phyloP scores from a whole-genome alignment of 129 eudicot genomes.

The Sambucus nigra region DNA sequence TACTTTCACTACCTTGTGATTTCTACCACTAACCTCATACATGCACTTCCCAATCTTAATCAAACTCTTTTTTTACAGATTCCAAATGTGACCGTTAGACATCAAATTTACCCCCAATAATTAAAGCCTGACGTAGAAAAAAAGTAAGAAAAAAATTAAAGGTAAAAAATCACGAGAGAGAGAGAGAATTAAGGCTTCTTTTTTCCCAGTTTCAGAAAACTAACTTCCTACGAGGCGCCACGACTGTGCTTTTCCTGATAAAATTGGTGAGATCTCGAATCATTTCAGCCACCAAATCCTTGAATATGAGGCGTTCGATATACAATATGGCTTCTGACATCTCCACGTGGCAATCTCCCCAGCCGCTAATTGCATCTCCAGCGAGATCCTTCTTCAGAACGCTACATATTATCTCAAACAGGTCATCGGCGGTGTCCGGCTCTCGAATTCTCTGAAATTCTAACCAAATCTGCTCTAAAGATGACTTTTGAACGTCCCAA shows the following conservation, averaged over 20 bases:
- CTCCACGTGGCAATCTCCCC: constrained; percentile 66
- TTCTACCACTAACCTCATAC: too few species aligned
- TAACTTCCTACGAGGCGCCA: constrained; percentile 60
- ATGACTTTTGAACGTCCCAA: constrained; percentile 13
- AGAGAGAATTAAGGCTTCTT: too few species aligned
- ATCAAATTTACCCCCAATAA: too few species aligned
- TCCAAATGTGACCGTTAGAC: too few species aligned
- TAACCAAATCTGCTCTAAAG: constrained; percentile 45
- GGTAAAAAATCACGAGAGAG: too few species aligned
- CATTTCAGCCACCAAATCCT: constrained; percentile 64
- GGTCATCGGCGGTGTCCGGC: constrained; percentile 22
- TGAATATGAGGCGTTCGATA: constrained; percentile 68
- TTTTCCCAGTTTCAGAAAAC: constrained; percentile 47
- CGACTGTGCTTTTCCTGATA: constrained; percentile 26
- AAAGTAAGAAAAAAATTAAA: too few species aligned
- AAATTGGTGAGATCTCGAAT: constrained; percentile 47
- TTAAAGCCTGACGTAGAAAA: background rate
- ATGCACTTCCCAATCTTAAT: background rate
- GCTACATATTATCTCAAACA: constrained; percentile 42
- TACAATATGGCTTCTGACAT: constrained; percentile 58
- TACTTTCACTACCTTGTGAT: too few species aligned
- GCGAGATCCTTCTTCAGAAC: constrained; percentile 58
- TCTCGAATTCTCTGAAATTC: constrained; percentile 56
- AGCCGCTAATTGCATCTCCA: constrained; percentile 30
- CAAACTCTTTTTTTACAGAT: background rate